phyloP scores from a whole-genome alignment of 148 eudicot genomes.

The Chenopodium quinoa region DNA sequence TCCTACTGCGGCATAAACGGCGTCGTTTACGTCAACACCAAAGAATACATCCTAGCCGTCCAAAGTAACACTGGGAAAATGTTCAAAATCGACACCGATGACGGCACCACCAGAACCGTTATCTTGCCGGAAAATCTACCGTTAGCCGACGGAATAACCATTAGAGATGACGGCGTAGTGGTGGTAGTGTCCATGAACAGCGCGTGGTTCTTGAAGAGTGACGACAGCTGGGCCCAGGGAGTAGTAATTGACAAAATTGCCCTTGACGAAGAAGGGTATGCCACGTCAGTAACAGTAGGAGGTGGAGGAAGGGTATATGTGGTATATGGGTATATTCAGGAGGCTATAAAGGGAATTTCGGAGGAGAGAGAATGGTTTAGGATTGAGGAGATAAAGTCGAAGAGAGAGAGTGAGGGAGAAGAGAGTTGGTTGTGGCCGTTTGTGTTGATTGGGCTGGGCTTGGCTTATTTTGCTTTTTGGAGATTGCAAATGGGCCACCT shows the following conservation, averaged over 20 bases:
- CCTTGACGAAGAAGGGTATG: conserved; percentile 58
- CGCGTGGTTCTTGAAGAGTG: conserved; percentile 63
- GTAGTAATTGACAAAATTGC: conserved; percentile 73
- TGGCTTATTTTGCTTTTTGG: conserved; percentile 74
- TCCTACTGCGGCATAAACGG: conserved; percentile 68
- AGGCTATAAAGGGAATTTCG: conserved; percentile 57
- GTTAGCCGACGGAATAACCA: conserved; percentile 56
- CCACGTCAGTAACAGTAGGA: conserved; percentile 58
- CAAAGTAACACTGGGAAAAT: conserved; percentile 79
- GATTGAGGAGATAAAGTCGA: conserved; percentile 56
- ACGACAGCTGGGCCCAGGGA: conserved; percentile 60
- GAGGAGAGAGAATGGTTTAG: conserved; percentile 59
- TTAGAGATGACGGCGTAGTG: conserved; percentile 62
- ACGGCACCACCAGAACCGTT: conserved; percentile 57
- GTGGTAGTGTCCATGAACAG: conserved; percentile 50
- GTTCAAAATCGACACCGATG: conserved; percentile 59
- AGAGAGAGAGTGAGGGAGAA: conserved; percentile 43
- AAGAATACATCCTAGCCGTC: conserved; percentile 61
- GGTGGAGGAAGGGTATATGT: conserved; percentile 71
- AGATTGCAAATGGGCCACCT: conserved; percentile 77
- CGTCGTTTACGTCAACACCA: conserved; percentile 42
- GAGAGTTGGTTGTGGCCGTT: conserved; percentile 65
- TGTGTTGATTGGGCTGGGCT: conserved; percentile 70
- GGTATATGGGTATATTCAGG: conserved; percentile 71
- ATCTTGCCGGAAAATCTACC: conserved; percentile 43